Evolutionary conservation across 2,329 filamentous ascomycete genomes (phyloP), one percentile per base, ranked within the genome.

Genomic region (Fusarium devonianum): DNA sequence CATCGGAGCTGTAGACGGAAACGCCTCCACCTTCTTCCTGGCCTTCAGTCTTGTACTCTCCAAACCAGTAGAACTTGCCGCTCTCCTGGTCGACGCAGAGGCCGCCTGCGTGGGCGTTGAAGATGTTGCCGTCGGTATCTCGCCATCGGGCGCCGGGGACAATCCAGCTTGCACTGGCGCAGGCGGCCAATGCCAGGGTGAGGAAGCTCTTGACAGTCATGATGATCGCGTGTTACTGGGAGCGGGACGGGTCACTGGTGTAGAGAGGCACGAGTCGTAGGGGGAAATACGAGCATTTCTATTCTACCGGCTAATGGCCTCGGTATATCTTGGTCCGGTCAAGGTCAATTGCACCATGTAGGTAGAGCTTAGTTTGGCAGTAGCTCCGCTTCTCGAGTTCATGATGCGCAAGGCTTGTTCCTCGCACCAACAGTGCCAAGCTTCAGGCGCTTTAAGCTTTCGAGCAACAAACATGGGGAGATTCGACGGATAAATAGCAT

Each of bases 91-190:
- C 81, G 0, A 80, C 64, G 0, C 76, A 76, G 6, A 86, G 71
- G 10, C 77, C 78, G 1, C 83, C 83, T 2, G 83, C 84, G 62
- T 87, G 83, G 1, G 83, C 83, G 41, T 84, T 86, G 42, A 86
- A 77, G 10, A 84, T 64, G n/a, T 80, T 76, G 1, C 82, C 82
- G 3, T 83, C 75, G 0, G 80, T 86, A 56, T 85, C 83, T 13
- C 70, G 74, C 84, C 84, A 87, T 64, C 82, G 72, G 0, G 75
- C 83, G 4, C 83, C 83, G 0, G 84, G 83, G 3, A 85, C 82
- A 36, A 86, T 86, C 68, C 81, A 86, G 7, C 47, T 56, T n/a
- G 61, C 63, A 2, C 49, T 56, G 7, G 59, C 48, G 3, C 50
- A 26, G 2, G 56, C 45, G 7, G 56, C 64, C 9, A 64, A 28